phyloP scores from a whole-genome alignment of 2,329 filamentous ascomycete species.

The Tolypocladium amazonense region DNA sequence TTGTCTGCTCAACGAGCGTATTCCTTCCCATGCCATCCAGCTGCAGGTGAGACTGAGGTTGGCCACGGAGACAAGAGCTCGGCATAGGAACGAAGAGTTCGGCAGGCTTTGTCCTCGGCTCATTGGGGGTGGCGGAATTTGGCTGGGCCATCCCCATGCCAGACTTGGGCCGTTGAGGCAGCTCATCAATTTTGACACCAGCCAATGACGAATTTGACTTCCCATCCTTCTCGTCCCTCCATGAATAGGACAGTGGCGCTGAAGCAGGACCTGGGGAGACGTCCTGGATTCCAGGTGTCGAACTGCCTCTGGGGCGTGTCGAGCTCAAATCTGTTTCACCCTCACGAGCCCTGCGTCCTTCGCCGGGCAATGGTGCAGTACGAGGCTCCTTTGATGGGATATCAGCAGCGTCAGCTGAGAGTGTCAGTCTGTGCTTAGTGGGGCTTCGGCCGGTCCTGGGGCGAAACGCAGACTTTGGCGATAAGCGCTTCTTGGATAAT shows the following conservation, averaged over 20 bases:
- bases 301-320: conserved; percentile 39
- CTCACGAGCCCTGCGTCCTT: conserved; percentile 34
- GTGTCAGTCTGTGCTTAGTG: conserved; percentile 48
- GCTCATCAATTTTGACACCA: conserved; percentile 5
- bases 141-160: conserved; percentile 12
- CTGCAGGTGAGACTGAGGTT: neutral
- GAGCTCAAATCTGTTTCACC: conserved; percentile 27
- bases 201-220: neutral
- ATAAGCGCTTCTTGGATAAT: conserved; percentile 37
- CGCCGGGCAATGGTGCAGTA: conserved; percentile 48
- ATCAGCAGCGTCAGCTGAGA: conserved; percentile 49
- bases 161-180: conserved; percentile 25
- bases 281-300: conserved; percentile 36
- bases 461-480: conserved; percentile 35
- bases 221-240: conserved; percentile 35
- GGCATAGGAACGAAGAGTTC: neutral
- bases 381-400: conserved; percentile 43
- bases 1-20: conserved; percentile 20
- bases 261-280: conserved; percentile 56
- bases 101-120: conserved; percentile 25
- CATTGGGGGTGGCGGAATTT: conserved; percentile 3
- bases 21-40: conserved; percentile 7
- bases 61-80: neutral
- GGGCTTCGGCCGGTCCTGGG: conserved; percentile 42
- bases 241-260: conserved; percentile 52